These are phyloP conservation scores for Naegleria lovaniensis DNA, from an alignment of 208 protist species.

Conservation along the genomic window DNA sequence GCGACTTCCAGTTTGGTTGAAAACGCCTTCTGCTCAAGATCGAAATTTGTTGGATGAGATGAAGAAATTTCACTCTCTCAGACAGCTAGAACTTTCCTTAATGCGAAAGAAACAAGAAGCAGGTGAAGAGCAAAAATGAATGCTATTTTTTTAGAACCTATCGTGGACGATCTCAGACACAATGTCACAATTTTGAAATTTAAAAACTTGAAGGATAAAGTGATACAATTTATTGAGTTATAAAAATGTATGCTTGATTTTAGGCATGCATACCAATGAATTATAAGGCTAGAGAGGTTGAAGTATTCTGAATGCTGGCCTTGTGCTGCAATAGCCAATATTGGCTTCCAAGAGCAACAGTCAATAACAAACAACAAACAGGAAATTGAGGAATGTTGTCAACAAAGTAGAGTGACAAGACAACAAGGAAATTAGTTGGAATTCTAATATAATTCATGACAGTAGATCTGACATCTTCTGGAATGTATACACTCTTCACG, in stretches of 20 bases:
- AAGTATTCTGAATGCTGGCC: no score
- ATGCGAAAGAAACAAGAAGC: no score
- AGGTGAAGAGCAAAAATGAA: no score
- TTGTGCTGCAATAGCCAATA: neutral
- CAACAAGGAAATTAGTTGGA: conserved; percentile 44
- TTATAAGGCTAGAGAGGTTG: no score
- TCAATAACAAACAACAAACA: neutral
- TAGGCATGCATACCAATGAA: no score
- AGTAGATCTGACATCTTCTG: conserved; percentile 44
- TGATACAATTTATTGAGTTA: no score
- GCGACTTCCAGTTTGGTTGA: neutral
- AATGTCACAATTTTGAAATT: no score
- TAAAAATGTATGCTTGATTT: no score
- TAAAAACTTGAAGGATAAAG: no score
- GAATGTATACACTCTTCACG: conserved; percentile 42
- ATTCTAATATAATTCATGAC: conserved; percentile 51
- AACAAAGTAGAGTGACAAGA: neutral
- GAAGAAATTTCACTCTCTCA: neutral
- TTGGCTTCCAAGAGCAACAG: neutral
- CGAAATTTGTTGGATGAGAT: neutral
- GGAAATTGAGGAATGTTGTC: neutral
- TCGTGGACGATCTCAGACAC: no score
- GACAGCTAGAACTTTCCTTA: no score
- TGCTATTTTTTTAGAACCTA: no score
- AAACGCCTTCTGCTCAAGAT: neutral